phyloP scores from a whole-genome alignment of 805 yeast genomes.

The Yarrowia sp. region DNA sequence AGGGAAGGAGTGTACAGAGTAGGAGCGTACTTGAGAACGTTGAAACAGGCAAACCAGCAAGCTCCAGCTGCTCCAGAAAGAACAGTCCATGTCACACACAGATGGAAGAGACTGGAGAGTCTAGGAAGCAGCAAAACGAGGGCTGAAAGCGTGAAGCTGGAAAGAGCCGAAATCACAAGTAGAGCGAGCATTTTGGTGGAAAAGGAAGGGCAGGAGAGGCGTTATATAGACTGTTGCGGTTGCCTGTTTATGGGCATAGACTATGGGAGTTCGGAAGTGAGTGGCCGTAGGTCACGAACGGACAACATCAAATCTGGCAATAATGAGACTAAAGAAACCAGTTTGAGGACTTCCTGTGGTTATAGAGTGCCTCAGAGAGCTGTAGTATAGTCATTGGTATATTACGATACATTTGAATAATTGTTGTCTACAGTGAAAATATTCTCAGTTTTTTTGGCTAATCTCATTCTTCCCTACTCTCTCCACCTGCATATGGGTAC shows the following conservation, averaged over 20 bases:
- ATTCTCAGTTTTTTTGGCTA: too few relatives aligned
- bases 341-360: too few relatives aligned
- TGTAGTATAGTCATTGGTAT: too few relatives aligned
- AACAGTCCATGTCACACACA: not conserved
- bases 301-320: not conserved
- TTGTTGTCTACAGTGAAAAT: too few relatives aligned
- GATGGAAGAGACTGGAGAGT: not conserved
- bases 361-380: too few relatives aligned
- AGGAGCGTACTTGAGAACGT: conserved; percentile 11
- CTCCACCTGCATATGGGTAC: not conserved
- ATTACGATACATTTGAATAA: too few relatives aligned
- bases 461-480: too few relatives aligned
- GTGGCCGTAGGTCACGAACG: not conserved
- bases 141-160: conserved; percentile 16
- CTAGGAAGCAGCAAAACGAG: conserved; percentile 2
- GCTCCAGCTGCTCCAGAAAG: conserved; percentile 27
- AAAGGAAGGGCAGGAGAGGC: not conserved
- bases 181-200: conserved; percentile 4
- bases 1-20: conserved; percentile 1
- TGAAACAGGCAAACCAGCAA: conserved; percentile 12
- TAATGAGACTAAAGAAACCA: too few relatives aligned
- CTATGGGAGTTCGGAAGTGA: not conserved
- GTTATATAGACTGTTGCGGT: not conserved
- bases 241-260: conserved; percentile 8
- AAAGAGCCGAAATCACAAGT: conserved; percentile 3